A percentile compares a stretch with the other conserved stretches of the same genome.
These are phyloP conservation scores for Domatiomyces globalis DNA, from an alignment of 2,329 filamentous ascomycete species.

Conservation along the genomic window DNA sequence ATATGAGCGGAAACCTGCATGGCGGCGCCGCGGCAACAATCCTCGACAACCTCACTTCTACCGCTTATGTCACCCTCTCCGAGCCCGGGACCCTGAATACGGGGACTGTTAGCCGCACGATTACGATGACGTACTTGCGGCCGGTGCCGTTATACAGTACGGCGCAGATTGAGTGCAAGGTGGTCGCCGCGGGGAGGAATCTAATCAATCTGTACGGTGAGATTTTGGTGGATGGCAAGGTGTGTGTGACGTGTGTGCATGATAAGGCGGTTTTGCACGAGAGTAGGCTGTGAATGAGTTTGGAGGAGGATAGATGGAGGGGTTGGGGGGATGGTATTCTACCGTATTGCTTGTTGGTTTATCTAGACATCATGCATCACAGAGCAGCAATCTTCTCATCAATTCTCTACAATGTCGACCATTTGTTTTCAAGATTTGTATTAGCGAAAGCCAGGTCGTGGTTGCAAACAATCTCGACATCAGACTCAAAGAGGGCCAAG, in stretches of 20 bases:
- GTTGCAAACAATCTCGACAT: too few relatives aligned
- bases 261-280: constrained; percentile 21
- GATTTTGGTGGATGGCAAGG: constrained; percentile 12
- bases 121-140: constrained; percentile 13
- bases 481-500: too few relatives aligned
- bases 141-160: constrained; percentile 9
- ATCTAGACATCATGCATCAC: too few relatives aligned
- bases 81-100: constrained; percentile 46
- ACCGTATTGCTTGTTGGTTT: too few relatives aligned
- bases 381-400: too few relatives aligned
- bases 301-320: too few relatives aligned
- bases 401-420: too few relatives aligned
- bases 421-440: too few relatives aligned
- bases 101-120: constrained; percentile 23
- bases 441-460: too few relatives aligned
- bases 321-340: too few relatives aligned
- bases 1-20: constrained; percentile 13
- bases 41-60: constrained; percentile 52
- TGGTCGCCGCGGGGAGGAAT: constrained; percentile 9
- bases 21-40: constrained; percentile 45
- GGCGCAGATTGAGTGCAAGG: constrained; percentile 8
- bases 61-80: constrained; percentile 43
- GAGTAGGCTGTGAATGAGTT: neutral
- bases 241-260: constrained; percentile 22
- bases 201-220: constrained; percentile 11